Evolutionary conservation across 306 rosid genomes (phyloP), one percentile per base, ranked within the genome.

Genomic region (Hylodesmum podocarpum): DNA sequence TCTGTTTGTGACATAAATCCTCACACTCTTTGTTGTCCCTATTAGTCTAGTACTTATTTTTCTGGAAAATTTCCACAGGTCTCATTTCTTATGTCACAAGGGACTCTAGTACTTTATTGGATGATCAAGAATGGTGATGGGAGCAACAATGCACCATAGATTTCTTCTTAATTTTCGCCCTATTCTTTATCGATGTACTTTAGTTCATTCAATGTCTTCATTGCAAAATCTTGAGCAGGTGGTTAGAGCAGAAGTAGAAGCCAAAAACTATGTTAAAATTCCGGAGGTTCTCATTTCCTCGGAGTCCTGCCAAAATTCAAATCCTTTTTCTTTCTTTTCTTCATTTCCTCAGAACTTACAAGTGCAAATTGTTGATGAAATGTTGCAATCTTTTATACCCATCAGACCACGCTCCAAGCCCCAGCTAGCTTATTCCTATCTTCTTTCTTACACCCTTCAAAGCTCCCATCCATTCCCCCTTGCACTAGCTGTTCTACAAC

Each of bases 251-350:
- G 87, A 85, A 55, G 87, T 91, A 72, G 86, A 84, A 78, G 75
- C 87, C 78, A 91, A 87, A 83, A 75, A 84, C 72, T 94, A 90
- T 21, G 61, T 75, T 59, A 80, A 84, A 80, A 89, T 91, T 70
- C 91, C 96, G 2, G 90, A 91, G 41, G 67, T 88, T 54, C 75
- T 94, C 75, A 59, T 50, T 61, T 79, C 85, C 31, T 78, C 8
- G 9, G 88, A 77, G 74, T 70, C 87, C 29, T 67, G 84, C 82
- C 84, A 75, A 77, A 86, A 63, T 74, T 88, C 87, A 18, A 94
- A 87, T 81, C 96, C 97, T 72, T 90, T 94, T 65, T 85, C 88
- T 3, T 87, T 87, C 81, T 86, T 91, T 57, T 88, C 94, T 21
- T 78, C 82, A 59, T 82, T 82, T 81, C 82, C 97, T 28, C 77